Conservation (phyloP, 1,284 basidiomycete genomes). For the Ganoderma sinense region DNA sequence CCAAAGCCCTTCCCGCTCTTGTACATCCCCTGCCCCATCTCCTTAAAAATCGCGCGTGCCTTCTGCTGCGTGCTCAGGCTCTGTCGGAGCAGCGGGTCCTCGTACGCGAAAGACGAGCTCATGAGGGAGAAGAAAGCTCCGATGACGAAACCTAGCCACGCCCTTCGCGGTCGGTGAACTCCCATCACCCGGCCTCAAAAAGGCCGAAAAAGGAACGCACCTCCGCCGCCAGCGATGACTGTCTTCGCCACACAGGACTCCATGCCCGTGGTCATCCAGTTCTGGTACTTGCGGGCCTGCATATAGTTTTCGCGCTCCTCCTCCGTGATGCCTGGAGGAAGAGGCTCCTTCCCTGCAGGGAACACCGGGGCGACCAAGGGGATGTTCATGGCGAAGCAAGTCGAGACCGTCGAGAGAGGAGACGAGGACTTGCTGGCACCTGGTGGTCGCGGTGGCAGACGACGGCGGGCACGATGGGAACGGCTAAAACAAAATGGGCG, state of each 20-base stretch:
- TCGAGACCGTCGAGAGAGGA: constrained; percentile 1
- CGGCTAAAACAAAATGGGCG: background rate
- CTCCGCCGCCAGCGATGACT: constrained; percentile 79
- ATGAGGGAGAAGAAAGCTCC: constrained; percentile 97
- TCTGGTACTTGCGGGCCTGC: constrained; percentile 80
- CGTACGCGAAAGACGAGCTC: constrained; percentile 94
- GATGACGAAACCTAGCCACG: constrained; percentile 79
- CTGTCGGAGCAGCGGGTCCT: constrained; percentile 87
- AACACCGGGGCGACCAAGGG: constrained; percentile 54
- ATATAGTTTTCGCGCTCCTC: constrained; percentile 76
- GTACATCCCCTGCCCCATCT: constrained; percentile 96
- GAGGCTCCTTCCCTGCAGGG: constrained; percentile 74
- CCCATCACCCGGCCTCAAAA: background rate
- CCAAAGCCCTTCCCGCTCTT: constrained; percentile 91
- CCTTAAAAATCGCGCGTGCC: constrained; percentile 88
- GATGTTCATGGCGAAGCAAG: constrained; percentile 26
- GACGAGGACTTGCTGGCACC: constrained; percentile 1
- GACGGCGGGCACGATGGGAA: background rate
- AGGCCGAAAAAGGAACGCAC: constrained; percentile 52
- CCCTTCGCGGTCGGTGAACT: constrained; percentile 22
- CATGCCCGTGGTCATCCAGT: constrained; percentile 74
- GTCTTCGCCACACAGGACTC: constrained; percentile 90
- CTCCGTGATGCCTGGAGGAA: constrained; percentile 84
- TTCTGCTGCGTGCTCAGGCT: constrained; percentile 76
- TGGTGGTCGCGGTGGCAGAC: background rate